phyloP scores from a whole-genome alignment of 805 yeast species.

The Wickerhamomyces chambardii region DNA sequence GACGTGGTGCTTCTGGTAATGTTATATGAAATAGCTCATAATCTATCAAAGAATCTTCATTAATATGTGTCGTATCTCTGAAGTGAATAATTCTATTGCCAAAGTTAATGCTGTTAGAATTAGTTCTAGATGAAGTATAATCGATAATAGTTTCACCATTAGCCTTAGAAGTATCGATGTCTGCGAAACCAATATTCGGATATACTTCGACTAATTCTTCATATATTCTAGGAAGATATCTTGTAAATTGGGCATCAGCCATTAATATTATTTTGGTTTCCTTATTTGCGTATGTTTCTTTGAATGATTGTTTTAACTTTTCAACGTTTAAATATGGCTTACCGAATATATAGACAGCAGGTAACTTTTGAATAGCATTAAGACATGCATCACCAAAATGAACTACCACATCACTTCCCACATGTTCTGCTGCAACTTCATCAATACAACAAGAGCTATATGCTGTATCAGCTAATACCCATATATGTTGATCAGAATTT shows the following conservation, averaged over 20 bases:
- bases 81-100: constrained; percentile 22
- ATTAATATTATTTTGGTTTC: constrained; percentile 47
- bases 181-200: constrained; percentile 28
- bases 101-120: constrained; percentile 6
- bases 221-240: constrained; percentile 31
- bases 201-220: constrained; percentile 20
- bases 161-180: constrained; percentile 23
- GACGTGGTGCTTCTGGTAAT: constrained; percentile 68
- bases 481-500: constrained; percentile 32
- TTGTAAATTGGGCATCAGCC: constrained; percentile 67
- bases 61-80: constrained; percentile 7
- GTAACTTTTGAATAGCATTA: constrained; percentile 64
- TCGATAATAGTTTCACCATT: constrained; percentile 34
- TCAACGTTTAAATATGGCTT: constrained; percentile 44
- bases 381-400: constrained; percentile 96
- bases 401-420: constrained; percentile 71
- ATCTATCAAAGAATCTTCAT: constrained; percentile 24
- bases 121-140: constrained; percentile 10
- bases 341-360: constrained; percentile 77
- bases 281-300: constrained; percentile 27
- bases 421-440: constrained; percentile 95
- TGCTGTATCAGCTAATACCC: constrained; percentile 92
- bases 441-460: constrained; percentile 95
- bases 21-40: constrained; percentile 64
- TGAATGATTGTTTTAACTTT: constrained; percentile 28